Evolutionary conservation across 139 green algal genomes (phyloP), one percentile per base, ranked within the genome.

Genomic region (Diplosphaera chodatii): DNA sequence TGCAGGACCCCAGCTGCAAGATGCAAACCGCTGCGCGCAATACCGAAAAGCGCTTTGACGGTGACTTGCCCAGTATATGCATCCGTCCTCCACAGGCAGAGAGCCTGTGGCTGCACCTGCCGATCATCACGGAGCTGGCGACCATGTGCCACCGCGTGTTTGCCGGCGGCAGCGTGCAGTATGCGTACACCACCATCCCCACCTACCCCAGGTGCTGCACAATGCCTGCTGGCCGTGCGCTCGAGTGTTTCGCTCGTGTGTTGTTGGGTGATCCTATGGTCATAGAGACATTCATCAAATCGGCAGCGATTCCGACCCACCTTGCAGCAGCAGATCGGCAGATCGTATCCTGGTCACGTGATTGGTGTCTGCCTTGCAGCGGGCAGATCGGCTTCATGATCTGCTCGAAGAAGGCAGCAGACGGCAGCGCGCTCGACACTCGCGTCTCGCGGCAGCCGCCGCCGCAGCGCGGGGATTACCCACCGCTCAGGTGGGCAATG

Each of bases 301-400:
- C 10, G 37, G 8, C 10, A 10, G 8, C 10, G 37, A 20, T 48
- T 6, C 37, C 63, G 29, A 25, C 6, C 21, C 63, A 37, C 63
- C 63, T 25, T 10, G 10, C 37, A 10, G 37, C 37, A 48, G n/a
- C n/a, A n/a, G n/a, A n/a, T n/a, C n/a, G n/a, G n/a, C n/a, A n/a
- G n/a, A n/a, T n/a, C n/a, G n/a, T n/a, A n/a, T 27, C 22, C 63
- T 67, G 63, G 20, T 67, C 4, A 6, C 4, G 5, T 40, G 5
- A 33, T 31, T 29, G 32, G 25, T 27, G 3, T 69, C 8, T 40
- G 31, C 59, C n/a, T 69, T 83, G 80, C 78, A 87, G 79, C 67
- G 91, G 91, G 23, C 91, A 97, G 79, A 99, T 99, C 68, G 95
- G 95, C 2, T 97, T 99, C 83, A 92, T 99, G 89, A 66, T 98